Conservation (phyloP, 2,329 filamentous ascomycete genomes). For the Scortechinia acanthostroma region DNA sequence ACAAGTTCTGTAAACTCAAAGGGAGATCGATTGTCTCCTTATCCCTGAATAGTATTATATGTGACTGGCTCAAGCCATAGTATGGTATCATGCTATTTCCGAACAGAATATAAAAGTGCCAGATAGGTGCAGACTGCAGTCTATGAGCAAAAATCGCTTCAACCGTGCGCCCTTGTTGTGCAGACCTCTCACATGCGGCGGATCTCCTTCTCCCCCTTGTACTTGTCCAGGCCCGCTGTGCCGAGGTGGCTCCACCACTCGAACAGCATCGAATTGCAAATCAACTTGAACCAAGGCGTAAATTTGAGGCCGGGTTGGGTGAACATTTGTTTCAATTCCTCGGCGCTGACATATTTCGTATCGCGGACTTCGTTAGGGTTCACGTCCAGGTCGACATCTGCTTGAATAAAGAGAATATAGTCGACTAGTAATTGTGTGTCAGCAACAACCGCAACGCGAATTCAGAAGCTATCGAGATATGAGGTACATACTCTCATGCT, state of each 20-base stretch:
- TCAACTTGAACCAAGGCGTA: conserved; percentile 68
- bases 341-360: conserved; percentile 49
- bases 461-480: neutral
- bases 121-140: too few relatives aligned
- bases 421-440: conserved; percentile 37
- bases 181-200: conserved; percentile 56
- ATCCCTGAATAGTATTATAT: too few relatives aligned
- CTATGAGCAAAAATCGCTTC: too few relatives aligned
- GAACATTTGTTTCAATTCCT: conserved; percentile 60
- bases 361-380: conserved; percentile 61
- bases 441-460: neutral
- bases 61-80: too few relatives aligned
- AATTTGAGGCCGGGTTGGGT: conserved; percentile 50
- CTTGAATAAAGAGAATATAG: conserved; percentile 65
- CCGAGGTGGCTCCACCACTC: conserved; percentile 64
- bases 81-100: too few relatives aligned
- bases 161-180: too few relatives aligned
- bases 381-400: conserved; percentile 49
- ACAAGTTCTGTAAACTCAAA: too few relatives aligned
- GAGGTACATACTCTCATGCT: conserved; percentile 24
- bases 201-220: conserved; percentile 51
- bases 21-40: too few relatives aligned
- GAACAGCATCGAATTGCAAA: conserved; percentile 64
- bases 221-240: conserved; percentile 41
- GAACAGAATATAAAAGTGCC: too few relatives aligned